Evolutionary conservation across 2,329 filamentous ascomycete genomes (phyloP), one percentile per base, ranked within the genome.

Genomic region (Gaeumannomyces tritici): DNA sequence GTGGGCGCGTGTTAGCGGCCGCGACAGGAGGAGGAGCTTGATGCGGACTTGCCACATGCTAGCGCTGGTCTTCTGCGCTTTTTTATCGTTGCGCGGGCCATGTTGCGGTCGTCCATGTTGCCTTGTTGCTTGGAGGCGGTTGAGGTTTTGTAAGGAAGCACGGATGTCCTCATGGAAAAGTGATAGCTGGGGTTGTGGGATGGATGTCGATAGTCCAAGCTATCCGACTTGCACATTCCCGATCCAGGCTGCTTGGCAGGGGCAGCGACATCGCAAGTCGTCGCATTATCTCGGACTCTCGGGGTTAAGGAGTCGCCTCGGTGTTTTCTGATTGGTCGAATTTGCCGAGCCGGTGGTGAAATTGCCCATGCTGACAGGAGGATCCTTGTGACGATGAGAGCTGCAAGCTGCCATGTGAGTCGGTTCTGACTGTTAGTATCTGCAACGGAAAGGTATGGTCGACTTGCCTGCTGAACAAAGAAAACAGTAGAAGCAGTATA

Each of bases 1-100:
- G 12, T 9, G 33, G 28, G 27, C 13, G 27, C 29, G 4, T 21
- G 8, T 24, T 58, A 18, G 26, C 26, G 5, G 57, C n/a, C 18
- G 29, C 3, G 57, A 13, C 24, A 13, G 3, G 31, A 2, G 13
- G 29, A 33, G 29, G 7, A 13, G 21, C 9, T 33, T 35, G 9
- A 12, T 2, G 33, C 13, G n/a, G 7, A 59, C 57, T 31, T 26
- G 31, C 57, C 57, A 29, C 57, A 59, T 12, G 57, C 57, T n/a
- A 59, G 35, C 3, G 57, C 57, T 15, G 57, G 57, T 18, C 57
- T 59, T 59, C 57, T n/a, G 24, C 57, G 57, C 57, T 59, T 59
- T 29, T 35, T 35, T 26, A 51, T n/a, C 5, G 42, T n/a, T n/a
- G 18, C 5, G 42, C 42, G 42, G n/a, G 21, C 42, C 18, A 51